Evolutionary conservation across 352 stramenopile species (phyloP), one percentile per base, ranked within the genome.

Genomic region (Pythium brachiatum): DNA sequence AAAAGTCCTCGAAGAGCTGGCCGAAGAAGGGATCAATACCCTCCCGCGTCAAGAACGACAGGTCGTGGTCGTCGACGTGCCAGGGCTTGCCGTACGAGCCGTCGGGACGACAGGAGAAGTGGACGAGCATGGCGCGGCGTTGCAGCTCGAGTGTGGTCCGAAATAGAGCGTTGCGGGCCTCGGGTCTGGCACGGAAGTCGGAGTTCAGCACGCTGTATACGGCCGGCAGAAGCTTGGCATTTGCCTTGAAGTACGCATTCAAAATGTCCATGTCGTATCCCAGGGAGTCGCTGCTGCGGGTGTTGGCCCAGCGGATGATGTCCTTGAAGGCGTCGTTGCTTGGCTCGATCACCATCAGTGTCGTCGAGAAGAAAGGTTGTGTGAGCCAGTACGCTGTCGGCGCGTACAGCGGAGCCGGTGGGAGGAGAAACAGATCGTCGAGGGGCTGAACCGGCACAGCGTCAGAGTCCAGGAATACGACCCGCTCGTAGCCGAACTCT

Each of bases 401-500:
- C 6, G 64, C 69, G 32, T 76, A 70, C 18, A 76, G 26, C 5
- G 54, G 60, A 4, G 52, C 65, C 1, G 56, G 27, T 16, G 64
- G 60, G 16, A 64, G 31, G 13, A 57, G 6, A 39, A 75, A 75
- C 13, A 75, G 34, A 41, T 80, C 53, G 44, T 77, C 73, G 20
- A 80, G 60, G 52, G 73, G 77, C 23, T 64, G 54, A 38, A 78
- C 57, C 16, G 66, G 60, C 13, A 75, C 62, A 0, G 69, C 44
- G 57, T 80, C 73, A 0, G 69, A 60, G 53, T 80, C 73, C 13
- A 80, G 31, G 47, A 57, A 77, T 25, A 80, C 55, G 7, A 80
- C 58, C 3, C 69, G 65, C 27, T 62, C 32, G 46, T 68, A 68
- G 7, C 61, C 61, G 44, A 53, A 68, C 13, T 62, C 53, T 16